Conservation (phyloP, 2,329 filamentous ascomycete genomes). For the Sporothrix curviconia region DNA sequence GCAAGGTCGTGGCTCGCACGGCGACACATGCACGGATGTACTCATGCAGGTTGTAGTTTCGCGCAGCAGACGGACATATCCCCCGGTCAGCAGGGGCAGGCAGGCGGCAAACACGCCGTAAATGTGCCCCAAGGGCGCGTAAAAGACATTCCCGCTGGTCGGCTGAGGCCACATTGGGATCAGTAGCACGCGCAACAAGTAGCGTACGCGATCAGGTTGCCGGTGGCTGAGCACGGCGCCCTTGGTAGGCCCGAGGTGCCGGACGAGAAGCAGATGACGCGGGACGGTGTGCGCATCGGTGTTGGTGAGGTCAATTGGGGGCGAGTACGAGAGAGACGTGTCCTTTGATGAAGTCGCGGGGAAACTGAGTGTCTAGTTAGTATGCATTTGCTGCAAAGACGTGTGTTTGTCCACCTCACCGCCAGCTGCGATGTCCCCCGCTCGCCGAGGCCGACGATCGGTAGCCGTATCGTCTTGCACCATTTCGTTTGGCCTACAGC, state of each 20-base stretch:
- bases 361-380: too few relatives aligned
- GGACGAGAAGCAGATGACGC: conserved; percentile 5
- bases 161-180: not conserved
- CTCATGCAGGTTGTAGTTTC: conserved; percentile 1
- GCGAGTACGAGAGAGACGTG: not conserved
- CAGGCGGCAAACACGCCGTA: conserved; percentile 5
- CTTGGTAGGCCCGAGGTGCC: conserved; percentile 6
- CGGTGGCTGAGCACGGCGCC: conserved; percentile 4
- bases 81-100: not conserved
- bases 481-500: not conserved
- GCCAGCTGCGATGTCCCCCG: not conserved
- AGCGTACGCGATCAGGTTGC: conserved; percentile 6
- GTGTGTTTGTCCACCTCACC: not conserved
- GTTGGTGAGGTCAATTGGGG: not conserved
- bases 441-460: not conserved
- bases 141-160: conserved; percentile 5
- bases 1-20: not conserved
- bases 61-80: not conserved
- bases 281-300: not conserved
- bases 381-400: too few relatives aligned
- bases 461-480: not conserved
- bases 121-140: conserved; percentile 2
- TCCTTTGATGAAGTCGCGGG: conserved; percentile 3
- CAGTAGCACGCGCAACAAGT: not conserved
- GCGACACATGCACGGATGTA: not conserved